Base-by-base conservation (phyloP, 768 basidiomycete species). In the Amanita rubescens region DNA sequence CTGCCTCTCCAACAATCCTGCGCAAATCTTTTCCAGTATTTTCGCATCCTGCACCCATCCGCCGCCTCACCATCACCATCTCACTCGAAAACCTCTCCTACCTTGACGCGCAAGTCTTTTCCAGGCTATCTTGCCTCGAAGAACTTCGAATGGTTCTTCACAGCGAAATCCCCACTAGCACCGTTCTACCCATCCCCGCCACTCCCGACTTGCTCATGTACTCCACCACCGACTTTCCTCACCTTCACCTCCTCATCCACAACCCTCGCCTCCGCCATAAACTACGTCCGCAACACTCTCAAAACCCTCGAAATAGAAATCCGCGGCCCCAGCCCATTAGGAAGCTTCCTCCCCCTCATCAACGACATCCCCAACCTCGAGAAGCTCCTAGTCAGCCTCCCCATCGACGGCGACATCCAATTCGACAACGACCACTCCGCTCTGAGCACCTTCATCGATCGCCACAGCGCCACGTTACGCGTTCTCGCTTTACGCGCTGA, bases 321-420 rank as follows among this genome's bases (percentile, higher is more conserved):
- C 3, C 75, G 74, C 68, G 73, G 75, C 49, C 71, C 75, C 1
- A 65, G 74, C n/a, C 71, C 76, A 53, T 64, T 75, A 24, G 65
- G 73, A 0, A 74, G 72, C 2, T 62, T 77, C 48, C 73, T 78
- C 56, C 58, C 56, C 39, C 59, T 69, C 17, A 64, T 76, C 51
- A 54, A 59, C 6, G 54, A 57, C 49, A 57, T 76, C 7, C 65
- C 71, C 14, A 59, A 43, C 32, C 67, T 75, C 14, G 64, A 68
- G 12, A 67, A 67, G 43, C 66, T 75, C 32, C 64, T 64, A 38
- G 58, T 78, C 37, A 65, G 70, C 30, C 69, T 78, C 45, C 76
- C 75, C 10, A 62, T 72, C 46, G 67, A 71, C 25, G 41, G 19
- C 41, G 49, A 61, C 12, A 69, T 68, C 0, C 73, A 77, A 48